Evolutionary conservation across 305 asterid genomes (phyloP).

Genomic region (Fraxinus platypoda): DNA sequence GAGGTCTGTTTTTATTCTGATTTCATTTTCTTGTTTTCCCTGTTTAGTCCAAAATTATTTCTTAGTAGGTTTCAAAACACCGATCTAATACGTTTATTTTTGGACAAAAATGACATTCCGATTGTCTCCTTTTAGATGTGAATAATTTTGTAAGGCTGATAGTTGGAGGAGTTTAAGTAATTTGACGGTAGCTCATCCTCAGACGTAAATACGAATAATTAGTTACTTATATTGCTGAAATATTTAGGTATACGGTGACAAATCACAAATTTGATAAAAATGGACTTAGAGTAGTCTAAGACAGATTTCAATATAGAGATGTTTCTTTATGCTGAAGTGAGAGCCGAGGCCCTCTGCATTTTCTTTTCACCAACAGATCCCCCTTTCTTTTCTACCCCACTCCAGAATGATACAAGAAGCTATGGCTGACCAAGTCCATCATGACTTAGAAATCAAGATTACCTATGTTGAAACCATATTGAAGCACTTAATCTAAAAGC

Average conservation of each 20-base stretch:
- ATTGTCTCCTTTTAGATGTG: not conserved
- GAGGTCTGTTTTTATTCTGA: not conserved
- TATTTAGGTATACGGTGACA: not conserved
- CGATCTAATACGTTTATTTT: not conserved
- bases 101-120: not conserved
- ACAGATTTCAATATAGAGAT: not conserved
- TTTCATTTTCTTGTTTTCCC: not conserved
- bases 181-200: not conserved
- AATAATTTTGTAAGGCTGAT: not conserved
- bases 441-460: not conserved
- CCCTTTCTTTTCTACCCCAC: not conserved
- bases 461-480: not conserved
- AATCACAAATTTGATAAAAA: not conserved
- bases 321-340: not conserved
- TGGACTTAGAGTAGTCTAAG: not conserved
- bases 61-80: not conserved
- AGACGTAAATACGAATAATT: not conserved
- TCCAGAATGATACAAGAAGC: not conserved
- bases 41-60: not conserved
- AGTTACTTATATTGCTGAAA: not conserved
- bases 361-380: not conserved
- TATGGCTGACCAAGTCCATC: not conserved
- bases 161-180: not conserved
- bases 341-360: not conserved
- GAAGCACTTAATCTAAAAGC: not conserved